Conservation (phyloP, 2,329 filamentous ascomycete genomes). For the Coleophoma cylindrospora region DNA sequence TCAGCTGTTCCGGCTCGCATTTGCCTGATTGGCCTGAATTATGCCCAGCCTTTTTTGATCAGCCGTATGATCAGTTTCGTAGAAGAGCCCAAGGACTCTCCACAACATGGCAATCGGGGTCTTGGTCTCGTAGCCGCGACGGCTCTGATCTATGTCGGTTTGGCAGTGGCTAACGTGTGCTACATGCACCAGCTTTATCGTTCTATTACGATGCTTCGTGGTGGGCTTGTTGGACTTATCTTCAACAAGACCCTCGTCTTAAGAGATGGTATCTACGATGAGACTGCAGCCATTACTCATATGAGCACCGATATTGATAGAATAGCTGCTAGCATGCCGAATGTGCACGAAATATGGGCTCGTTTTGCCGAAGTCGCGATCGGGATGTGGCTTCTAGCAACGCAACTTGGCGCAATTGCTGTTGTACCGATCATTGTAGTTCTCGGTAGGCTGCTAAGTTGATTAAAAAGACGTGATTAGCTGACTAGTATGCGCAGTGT, state of each 20-base stretch:
- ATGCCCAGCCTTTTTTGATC: conserved; percentile 3
- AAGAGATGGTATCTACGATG: conserved; percentile 17
- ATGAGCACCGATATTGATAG: conserved; percentile 41
- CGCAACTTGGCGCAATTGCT: conserved; percentile 36
- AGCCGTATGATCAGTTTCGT: not conserved
- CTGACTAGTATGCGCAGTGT: not conserved
- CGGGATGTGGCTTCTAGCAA: conserved; percentile 35
- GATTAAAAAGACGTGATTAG: not conserved
- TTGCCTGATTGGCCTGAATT: conserved; percentile 2
- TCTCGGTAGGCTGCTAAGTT: conserved; percentile 23
- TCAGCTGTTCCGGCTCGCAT: not conserved
- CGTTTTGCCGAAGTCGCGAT: conserved; percentile 37
- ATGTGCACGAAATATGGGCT: conserved; percentile 39
- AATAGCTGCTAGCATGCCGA: conserved; percentile 33
- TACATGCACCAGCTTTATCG: conserved; percentile 33
- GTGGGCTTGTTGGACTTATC: conserved; percentile 38
- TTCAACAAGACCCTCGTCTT: conserved; percentile 35
- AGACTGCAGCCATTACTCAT: conserved; percentile 33
- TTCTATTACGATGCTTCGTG: conserved; percentile 35
- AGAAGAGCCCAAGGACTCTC: not conserved
- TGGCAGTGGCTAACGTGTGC: not conserved
- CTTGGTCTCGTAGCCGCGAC: conserved; percentile 2
- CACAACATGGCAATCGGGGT: not conserved
- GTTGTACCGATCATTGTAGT: conserved; percentile 36
- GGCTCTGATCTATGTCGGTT: conserved; percentile 4